phyloP scores from a whole-genome alignment of 1,284 basidiomycete genomes.

The Rhodotorula sp. region DNA sequence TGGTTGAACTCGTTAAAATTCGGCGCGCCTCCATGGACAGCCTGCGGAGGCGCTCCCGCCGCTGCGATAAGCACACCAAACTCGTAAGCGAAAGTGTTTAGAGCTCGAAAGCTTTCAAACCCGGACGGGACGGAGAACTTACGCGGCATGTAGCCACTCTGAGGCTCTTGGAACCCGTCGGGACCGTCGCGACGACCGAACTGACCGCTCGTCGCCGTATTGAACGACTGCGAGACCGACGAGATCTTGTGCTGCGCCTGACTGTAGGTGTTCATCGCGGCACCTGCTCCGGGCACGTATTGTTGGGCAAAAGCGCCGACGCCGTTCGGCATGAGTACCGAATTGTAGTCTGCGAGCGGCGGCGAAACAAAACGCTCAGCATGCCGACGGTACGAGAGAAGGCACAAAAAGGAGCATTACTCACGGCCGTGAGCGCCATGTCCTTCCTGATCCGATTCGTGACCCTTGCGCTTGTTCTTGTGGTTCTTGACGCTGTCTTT shows the following conservation, averaged over 20 bases:
- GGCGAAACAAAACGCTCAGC: too few species aligned
- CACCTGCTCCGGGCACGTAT: constrained; percentile 34
- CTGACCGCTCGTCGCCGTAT: constrained; percentile 11
- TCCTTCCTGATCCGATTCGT: constrained; percentile 38
- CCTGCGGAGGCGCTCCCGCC: constrained; percentile 13
- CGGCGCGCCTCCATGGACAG: constrained; percentile 20
- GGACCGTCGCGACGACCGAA: neutral
- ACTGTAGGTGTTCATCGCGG: constrained; percentile 27
- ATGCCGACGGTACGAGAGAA: neutral
- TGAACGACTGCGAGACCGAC: constrained; percentile 4
- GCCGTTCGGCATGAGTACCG: constrained; percentile 33
- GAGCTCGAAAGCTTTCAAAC: too few species aligned
- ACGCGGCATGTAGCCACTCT: constrained; percentile 20
- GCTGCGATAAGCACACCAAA: neutral
- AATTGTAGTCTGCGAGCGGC: constrained; percentile 25
- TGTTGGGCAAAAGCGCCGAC: constrained; percentile 34
- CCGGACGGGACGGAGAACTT: neutral
- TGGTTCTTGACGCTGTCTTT: constrained; percentile 44
- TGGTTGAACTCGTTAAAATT: constrained; percentile 10
- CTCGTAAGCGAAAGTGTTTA: neutral
- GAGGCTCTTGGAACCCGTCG: constrained; percentile 9
- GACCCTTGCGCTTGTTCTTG: constrained; percentile 46
- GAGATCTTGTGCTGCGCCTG: constrained; percentile 22
- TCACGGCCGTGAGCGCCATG: constrained; percentile 34
- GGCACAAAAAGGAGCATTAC: neutral